Evolutionary conservation across 441 rosid species (phyloP).

Genomic region (Adansonia grandidieri): DNA sequence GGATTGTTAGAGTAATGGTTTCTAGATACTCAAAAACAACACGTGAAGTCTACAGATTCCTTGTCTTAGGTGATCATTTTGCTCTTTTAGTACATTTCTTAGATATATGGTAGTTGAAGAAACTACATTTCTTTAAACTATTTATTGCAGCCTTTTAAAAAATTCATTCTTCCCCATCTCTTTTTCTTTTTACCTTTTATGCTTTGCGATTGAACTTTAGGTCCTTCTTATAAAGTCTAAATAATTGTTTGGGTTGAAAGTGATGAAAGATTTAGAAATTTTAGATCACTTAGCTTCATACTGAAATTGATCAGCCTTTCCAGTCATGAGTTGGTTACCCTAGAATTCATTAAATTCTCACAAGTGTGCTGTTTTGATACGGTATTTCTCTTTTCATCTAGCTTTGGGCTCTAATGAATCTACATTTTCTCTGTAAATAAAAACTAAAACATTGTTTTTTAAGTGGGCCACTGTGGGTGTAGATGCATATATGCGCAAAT

Average conservation of each 20-base stretch:
- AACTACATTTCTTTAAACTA: constrained; percentile 6
- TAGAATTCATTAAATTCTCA: background rate
- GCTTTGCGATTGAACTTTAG: background rate
- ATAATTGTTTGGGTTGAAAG: background rate
- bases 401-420: background rate
- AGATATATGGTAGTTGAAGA: constrained; percentile 2
- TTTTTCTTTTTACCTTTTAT: background rate
- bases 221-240: background rate
- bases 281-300: background rate
- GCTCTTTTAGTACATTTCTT: background rate
- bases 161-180: background rate
- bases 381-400: constrained; percentile 4
- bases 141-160: background rate
- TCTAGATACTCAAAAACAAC: constrained; percentile 11
- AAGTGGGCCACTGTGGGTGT: background rate
- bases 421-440: background rate
- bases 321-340: background rate
- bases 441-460: background rate
- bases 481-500: background rate
- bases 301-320: background rate
- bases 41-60: background rate
- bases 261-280: background rate
- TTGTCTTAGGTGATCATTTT: background rate
- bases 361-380: background rate
- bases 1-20: background rate